Evolutionary conservation across 176 grass and related monocot genomes (phyloP).

Genomic region (Secale cereale): DNA sequence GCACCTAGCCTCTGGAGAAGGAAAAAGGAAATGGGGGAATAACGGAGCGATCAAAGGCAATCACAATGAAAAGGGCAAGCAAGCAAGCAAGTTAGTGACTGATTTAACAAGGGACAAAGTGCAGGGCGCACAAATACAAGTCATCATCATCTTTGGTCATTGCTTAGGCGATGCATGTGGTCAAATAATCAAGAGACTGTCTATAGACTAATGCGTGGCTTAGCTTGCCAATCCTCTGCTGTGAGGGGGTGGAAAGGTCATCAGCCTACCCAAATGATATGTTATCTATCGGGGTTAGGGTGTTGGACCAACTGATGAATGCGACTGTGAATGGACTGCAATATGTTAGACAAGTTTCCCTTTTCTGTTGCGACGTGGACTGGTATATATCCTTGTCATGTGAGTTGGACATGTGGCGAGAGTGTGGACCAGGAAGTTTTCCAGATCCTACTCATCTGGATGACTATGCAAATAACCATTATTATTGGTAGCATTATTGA

Average conservation of each 20-base stretch:
- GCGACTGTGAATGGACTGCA: conserved; percentile 27
- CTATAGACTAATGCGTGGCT: conserved; percentile 23
- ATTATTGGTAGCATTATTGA: background rate
- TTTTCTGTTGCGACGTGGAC: background rate
- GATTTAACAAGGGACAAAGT: conserved; percentile 30
- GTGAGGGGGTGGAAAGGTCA: conserved; percentile 19
- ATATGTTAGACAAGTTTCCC: conserved; percentile 8
- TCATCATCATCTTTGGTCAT: conserved; percentile 21
- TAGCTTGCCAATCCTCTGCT: background rate
- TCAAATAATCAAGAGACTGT: conserved; percentile 32
- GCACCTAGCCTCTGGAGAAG: background rate
- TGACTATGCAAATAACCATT: background rate
- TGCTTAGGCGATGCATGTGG: conserved; percentile 43
- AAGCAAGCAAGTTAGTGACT: background rate
- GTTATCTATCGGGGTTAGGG: conserved; percentile 17
- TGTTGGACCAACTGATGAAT: conserved; percentile 23
- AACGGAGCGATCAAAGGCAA: conserved; percentile 3
- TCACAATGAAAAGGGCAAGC: background rate
- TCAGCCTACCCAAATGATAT: conserved; percentile 26
- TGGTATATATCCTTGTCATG: conserved; percentile 31
- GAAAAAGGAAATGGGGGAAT: background rate
- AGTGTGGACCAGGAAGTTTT: conserved; percentile 22
- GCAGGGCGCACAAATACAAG: conserved; percentile 6
- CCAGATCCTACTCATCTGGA: conserved; percentile 32
- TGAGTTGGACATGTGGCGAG: background rate